Evolutionary conservation across 1,284 basidiomycete species (phyloP).

Genomic region (Agroathelia rolfsii): DNA sequence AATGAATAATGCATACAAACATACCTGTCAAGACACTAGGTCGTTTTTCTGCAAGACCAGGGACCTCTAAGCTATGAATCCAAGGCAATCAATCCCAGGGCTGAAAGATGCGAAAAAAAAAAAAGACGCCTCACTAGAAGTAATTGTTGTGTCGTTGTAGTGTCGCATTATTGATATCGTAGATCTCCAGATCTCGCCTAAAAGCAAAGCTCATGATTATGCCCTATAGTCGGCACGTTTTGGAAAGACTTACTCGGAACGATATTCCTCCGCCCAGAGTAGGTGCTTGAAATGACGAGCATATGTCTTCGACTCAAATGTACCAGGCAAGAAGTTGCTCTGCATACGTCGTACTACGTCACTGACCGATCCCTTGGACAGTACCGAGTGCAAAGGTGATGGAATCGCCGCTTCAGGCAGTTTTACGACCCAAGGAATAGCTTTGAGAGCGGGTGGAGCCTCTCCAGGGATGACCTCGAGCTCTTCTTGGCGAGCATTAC

Average conservation of each 20-base stretch:
- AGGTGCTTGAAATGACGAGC: conserved; percentile 37
- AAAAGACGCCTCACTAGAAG: conserved; percentile 21
- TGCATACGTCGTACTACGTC: conserved; percentile 19
- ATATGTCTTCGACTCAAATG: conserved; percentile 31
- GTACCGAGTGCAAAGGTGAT: conserved; percentile 17
- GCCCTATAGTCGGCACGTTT: too few species aligned
- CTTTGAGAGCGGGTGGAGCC: conserved; percentile 27
- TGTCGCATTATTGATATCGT: conserved; percentile 37
- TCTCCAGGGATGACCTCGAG: conserved; percentile 37
- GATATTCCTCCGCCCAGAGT: conserved; percentile 49
- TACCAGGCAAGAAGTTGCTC: conserved; percentile 27
- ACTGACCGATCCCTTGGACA: conserved; percentile 19
- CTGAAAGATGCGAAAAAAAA: conserved; percentile 1
- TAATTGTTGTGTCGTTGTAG: conserved; percentile 21
- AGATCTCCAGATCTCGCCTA: conserved; percentile 45
- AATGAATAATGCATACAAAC: conserved; percentile 11
- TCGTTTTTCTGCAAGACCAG: conserved; percentile 55
- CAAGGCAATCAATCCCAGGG: conserved; percentile 3
- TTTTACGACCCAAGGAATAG: conserved; percentile 29
- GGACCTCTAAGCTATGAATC: conserved; percentile 40
- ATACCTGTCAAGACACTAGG: conserved; percentile 52
- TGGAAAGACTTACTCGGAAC: conserved; percentile 42
- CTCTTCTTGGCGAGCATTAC: conserved; percentile 28
- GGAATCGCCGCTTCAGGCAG: conserved; percentile 34
- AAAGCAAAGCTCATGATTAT: conserved; percentile 3